Evolutionary conservation across 352 stramenopile species (phyloP).

Genomic region (Bremia lactucae): DNA sequence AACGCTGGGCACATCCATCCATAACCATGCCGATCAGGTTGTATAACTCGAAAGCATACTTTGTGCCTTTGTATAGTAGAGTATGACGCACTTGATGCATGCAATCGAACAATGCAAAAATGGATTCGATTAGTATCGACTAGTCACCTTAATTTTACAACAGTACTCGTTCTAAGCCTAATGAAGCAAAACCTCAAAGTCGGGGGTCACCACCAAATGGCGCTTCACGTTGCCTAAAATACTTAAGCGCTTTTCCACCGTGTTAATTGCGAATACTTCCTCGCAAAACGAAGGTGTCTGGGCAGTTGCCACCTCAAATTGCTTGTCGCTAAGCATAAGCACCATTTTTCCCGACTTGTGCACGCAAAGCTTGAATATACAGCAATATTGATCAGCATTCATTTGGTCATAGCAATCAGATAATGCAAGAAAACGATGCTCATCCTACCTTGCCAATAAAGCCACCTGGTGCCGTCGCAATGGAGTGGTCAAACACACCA

Average conservation of each 20-base stretch:
- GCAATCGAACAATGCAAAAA: no score
- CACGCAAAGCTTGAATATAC: constrained; percentile 50
- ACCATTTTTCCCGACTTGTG: constrained; percentile 80
- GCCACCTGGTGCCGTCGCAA: constrained; percentile 54
- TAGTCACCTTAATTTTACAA: no score
- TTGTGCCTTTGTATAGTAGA: no score
- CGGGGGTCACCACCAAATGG: constrained; percentile 75
- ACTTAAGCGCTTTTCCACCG: constrained; percentile 55
- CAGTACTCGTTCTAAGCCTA: constrained; percentile 17
- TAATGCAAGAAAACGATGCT: no score
- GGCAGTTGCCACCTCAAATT: constrained; percentile 67
- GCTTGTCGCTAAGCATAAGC: constrained; percentile 79
- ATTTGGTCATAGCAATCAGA: background rate
- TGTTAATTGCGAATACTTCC: constrained; percentile 75
- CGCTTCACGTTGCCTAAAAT: constrained; percentile 65
- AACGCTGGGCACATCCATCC: no score
- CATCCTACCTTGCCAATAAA: constrained; percentile 74
- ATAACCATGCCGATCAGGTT: no score
- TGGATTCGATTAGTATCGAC: no score
- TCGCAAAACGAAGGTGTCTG: constrained; percentile 79
- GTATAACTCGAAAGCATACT: no score
- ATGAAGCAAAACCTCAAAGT: constrained; percentile 74
- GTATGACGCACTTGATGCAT: no score
- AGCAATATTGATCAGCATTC: no score
- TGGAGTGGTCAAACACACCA: constrained; percentile 56